Evolutionary conservation across 2,329 filamentous ascomycete species (phyloP).

Genomic region (Sporothrix schenckii): DNA sequence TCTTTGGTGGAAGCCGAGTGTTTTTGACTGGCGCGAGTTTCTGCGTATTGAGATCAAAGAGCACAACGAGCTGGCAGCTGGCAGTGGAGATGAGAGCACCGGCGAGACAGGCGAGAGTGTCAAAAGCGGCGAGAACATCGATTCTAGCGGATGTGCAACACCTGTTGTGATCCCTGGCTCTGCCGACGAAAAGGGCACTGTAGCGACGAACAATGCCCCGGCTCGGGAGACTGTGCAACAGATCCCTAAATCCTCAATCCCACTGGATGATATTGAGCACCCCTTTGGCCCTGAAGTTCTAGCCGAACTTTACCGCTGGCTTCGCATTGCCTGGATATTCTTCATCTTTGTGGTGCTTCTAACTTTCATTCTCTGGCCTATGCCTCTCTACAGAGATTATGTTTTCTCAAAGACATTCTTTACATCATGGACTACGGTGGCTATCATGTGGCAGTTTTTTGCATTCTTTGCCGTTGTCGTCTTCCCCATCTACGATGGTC

Average conservation of each 20-base stretch:
- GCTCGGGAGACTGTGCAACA: too few species aligned
- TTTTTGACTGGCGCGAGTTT: constrained; percentile 46
- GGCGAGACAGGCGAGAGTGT: too few species aligned
- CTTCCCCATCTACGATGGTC: constrained; percentile 53
- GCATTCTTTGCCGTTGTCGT: constrained; percentile 52
- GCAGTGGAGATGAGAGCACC: not conserved
- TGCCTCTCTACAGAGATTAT: constrained; percentile 54
- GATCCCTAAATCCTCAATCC: constrained; percentile 25
- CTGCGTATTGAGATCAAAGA: constrained; percentile 52
- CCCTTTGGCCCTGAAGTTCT: constrained; percentile 27
- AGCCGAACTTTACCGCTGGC: constrained; percentile 30
- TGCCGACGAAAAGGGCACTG: constrained; percentile 1
- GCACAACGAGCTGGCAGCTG: constrained; percentile 41
- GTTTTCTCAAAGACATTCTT: constrained; percentile 54
- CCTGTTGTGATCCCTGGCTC: constrained; percentile 6
- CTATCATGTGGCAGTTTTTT: constrained; percentile 53
- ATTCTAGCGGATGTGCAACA: constrained; percentile 17
- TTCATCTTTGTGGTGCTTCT: constrained; percentile 43
- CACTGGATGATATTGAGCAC: constrained; percentile 47
- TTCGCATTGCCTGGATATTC: constrained; percentile 29
- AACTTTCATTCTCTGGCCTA: constrained; percentile 53
- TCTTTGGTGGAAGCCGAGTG: constrained; percentile 43
- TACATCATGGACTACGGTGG: constrained; percentile 49
- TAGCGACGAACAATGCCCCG: not conserved
- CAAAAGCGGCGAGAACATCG: too few species aligned